Conservation (phyloP, 1,284 basidiomycete genomes). For the Fomes fomentarius region DNA sequence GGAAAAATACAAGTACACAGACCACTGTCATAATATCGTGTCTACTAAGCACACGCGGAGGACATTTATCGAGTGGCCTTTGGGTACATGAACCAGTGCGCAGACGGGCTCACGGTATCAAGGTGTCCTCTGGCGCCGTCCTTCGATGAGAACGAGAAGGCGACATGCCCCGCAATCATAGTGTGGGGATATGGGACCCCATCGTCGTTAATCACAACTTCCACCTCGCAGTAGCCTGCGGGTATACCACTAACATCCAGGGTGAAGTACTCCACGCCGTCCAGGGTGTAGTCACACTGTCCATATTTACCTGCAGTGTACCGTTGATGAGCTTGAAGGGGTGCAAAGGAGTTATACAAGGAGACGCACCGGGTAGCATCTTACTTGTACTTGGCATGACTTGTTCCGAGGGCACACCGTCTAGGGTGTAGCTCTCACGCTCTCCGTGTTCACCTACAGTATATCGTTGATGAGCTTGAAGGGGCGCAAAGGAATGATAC, state of each 20-base stretch:
- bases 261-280: conserved; percentile 39
- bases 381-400: too few species aligned
- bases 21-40: too few species aligned
- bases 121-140: not conserved
- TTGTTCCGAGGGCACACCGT: too few species aligned
- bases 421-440: too few species aligned
- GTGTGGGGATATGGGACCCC: conserved; percentile 35
- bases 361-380: too few species aligned
- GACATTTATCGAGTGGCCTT: not conserved
- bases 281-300: conserved; percentile 25
- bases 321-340: too few species aligned
- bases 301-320: not conserved
- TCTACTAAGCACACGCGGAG: too few species aligned
- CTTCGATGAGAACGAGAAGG: not conserved
- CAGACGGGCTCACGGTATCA: conserved; percentile 9
- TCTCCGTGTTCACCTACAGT: too few species aligned
- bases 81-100: conserved; percentile 19
- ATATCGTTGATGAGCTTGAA: too few species aligned
- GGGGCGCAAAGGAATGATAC: too few species aligned
- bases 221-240: conserved; percentile 39
- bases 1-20: too few species aligned
- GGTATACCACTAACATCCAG: conserved; percentile 38
- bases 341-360: too few species aligned
- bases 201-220: conserved; percentile 42
- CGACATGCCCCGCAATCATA: conserved; percentile 46